Conservation (phyloP, 1,139 yeast species). For the Kodamaea sp. region DNA sequence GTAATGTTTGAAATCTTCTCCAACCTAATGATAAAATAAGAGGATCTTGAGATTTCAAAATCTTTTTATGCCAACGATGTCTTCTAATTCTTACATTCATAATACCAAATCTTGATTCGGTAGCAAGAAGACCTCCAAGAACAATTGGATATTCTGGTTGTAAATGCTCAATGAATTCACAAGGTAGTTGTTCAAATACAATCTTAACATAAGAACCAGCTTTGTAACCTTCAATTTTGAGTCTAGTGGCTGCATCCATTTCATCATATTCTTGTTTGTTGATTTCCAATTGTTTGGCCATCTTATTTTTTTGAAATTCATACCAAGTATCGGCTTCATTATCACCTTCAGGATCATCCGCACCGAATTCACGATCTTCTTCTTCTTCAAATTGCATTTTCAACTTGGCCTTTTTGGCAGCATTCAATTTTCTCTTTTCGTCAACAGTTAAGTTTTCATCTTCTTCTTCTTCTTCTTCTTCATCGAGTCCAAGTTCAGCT, state of each 20-base stretch:
- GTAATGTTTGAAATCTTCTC: conserved; percentile 97
- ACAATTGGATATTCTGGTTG: conserved; percentile 83
- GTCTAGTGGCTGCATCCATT: conserved; percentile 72
- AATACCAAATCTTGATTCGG: conserved; percentile 91
- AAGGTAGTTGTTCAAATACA: conserved; percentile 79
- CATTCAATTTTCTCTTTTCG: conserved; percentile 73
- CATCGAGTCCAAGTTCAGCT: conserved; percentile 30
- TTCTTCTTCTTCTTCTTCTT: conserved; percentile 31
- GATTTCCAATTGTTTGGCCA: conserved; percentile 93
- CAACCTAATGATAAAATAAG: conserved; percentile 91
- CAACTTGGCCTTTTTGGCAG: conserved; percentile 83
- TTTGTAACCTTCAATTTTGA: conserved; percentile 82
- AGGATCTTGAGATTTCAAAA: conserved; percentile 93
- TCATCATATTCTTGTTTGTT: conserved; percentile 75
- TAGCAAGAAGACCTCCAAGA: conserved; percentile 84
- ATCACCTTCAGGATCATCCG: conserved; percentile 69
- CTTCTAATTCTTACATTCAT: conserved; percentile 92
- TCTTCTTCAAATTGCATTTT: conserved; percentile 89
- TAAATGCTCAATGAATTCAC: conserved; percentile 84
- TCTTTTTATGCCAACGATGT: conserved; percentile 98
- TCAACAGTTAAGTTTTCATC: conserved; percentile 52
- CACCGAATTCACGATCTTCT: conserved; percentile 74
- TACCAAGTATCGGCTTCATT: conserved; percentile 93
- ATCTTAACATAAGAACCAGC: conserved; percentile 94
- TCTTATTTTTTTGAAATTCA: conserved; percentile 92